phyloP scores from a whole-genome alignment of 306 rosid genomes.

The Pyrus bretschneideri region DNA sequence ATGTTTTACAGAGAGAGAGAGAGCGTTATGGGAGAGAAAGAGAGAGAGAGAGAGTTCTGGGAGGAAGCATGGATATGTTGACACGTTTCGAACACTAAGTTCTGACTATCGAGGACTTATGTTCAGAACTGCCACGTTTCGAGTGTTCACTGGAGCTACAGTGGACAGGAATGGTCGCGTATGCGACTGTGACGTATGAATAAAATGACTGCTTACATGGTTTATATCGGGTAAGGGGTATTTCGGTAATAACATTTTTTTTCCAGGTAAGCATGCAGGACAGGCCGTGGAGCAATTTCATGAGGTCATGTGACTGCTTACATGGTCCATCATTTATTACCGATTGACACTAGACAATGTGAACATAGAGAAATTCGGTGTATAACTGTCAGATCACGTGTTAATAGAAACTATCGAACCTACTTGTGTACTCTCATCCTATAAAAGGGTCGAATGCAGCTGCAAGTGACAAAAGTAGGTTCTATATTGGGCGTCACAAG shows the following conservation, averaged over 20 bases:
- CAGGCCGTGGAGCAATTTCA: not conserved
- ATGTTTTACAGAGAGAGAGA: not conserved
- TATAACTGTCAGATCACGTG: not conserved
- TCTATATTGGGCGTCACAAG: too few species aligned
- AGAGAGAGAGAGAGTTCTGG: constrained; percentile 12
- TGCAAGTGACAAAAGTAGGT: too few species aligned
- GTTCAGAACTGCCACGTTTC: constrained; percentile 22
- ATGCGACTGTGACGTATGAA: constrained; percentile 20
- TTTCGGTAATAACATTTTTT: not conserved
- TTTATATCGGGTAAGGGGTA: not conserved
- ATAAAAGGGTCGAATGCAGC: too few species aligned
- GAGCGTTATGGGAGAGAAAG: constrained; percentile 3
- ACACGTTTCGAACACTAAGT: constrained; percentile 35
- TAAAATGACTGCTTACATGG: constrained; percentile 4
- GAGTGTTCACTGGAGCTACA: not conserved
- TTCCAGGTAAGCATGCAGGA: not conserved
- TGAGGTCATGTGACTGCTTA: not conserved
- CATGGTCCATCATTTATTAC: not conserved
- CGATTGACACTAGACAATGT: too few species aligned
- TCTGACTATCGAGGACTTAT: constrained; percentile 7
- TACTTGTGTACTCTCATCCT: not conserved
- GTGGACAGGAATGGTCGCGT: not conserved
- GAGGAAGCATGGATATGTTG: constrained; percentile 19
- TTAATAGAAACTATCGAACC: too few species aligned
- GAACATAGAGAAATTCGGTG: not conserved